Evolutionary conservation across 306 rosid species (phyloP), one percentile per base, ranked within the genome.

Genomic region (Abrus precatorius): DNA sequence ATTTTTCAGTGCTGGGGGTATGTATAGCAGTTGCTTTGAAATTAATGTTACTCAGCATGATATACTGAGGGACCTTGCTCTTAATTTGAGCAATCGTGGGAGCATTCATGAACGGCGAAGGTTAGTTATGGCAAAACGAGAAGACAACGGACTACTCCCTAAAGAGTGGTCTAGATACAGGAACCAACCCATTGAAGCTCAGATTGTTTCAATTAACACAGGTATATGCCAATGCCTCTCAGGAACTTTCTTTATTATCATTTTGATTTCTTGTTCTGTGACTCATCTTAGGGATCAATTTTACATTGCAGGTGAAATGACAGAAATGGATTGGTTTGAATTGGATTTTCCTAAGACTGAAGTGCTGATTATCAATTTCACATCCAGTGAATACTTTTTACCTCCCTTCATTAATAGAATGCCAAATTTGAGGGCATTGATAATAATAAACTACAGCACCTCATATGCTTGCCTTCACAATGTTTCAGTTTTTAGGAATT

Each of bases 41-140:
- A 85, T 93, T 76, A 89, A 81, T 62, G 88, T 95, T 30, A 88
- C 91, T 44, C 99, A 91, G 48, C 99, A 95, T 57, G 99, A 95
- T 80, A 91, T 91, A 5, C 67, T 95, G 82, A 84, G 99, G 81
- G 96, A 93, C 80, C 93, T 95, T 76, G 98, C 99, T 75, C 88
- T 95, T 57, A 84, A 87, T 79, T 72, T 90, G 77, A 91, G 91
- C 82, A 86, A 77, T 9, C 80, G 68, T 1, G 87, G 56, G 34
- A 61, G 59, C 32, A 34, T 86, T 20, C 64, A 60, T 36, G 77
- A 82, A 45, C 97, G 90, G 48, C 69, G 63, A 32, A 90, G 98
- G 59, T 55, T 95, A 69, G 89, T 93, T 0, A 95, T 95, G 99
- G 85, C 99, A 1, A 87, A 89, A 83, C 87, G 97, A 79, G 93